Evolutionary conservation across 2,329 filamentous ascomycete species (phyloP).

Genomic region (Calcarisporium arbuscula): DNA sequence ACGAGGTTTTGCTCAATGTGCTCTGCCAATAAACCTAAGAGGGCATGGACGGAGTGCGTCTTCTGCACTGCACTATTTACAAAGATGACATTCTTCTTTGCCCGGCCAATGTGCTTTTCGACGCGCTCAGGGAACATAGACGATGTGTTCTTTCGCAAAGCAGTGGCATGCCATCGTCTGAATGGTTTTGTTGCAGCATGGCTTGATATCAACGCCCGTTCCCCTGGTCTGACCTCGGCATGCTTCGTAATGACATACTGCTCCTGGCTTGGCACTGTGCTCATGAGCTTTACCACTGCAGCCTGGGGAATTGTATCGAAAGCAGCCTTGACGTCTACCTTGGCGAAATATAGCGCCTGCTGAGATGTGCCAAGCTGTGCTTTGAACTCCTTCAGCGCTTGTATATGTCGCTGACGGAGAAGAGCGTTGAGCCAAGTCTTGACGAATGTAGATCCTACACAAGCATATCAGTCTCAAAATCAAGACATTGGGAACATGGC

Average conservation of each 20-base stretch:
- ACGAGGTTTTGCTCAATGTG: slow-evolving; percentile 84
- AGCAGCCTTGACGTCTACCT: slow-evolving; percentile 84
- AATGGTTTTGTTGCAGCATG: slow-evolving; percentile 28
- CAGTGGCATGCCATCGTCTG: slow-evolving; percentile 47
- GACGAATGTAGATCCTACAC: slow-evolving; percentile 39
- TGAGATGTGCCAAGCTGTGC: slow-evolving; percentile 31
- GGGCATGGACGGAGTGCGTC: slow-evolving; percentile 46
- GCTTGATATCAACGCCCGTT: slow-evolving; percentile 16
- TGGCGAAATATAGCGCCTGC: slow-evolving; percentile 71
- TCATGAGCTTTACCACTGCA: slow-evolving; percentile 62
- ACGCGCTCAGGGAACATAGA: slow-evolving; percentile 40
- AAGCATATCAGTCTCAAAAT: neutral
- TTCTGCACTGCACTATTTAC: slow-evolving; percentile 61
- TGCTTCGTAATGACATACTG: slow-evolving; percentile 70
- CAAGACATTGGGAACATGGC: slow-evolving; percentile 3
- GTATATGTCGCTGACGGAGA: slow-evolving; percentile 78
- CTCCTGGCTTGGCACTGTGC: slow-evolving; percentile 46
- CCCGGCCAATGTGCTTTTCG: slow-evolving; percentile 28
- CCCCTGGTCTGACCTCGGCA: slow-evolving; percentile 57
- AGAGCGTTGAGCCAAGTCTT: slow-evolving; percentile 70
- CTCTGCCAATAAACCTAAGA: slow-evolving; percentile 66
- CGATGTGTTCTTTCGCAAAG: slow-evolving; percentile 35
- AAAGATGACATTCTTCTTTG: slow-evolving; percentile 66
- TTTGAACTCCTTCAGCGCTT: slow-evolving; percentile 66
- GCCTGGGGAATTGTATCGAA: slow-evolving; percentile 93